Conservation (phyloP, 257 asterid species). For the Solanum etuberosum region DNA sequence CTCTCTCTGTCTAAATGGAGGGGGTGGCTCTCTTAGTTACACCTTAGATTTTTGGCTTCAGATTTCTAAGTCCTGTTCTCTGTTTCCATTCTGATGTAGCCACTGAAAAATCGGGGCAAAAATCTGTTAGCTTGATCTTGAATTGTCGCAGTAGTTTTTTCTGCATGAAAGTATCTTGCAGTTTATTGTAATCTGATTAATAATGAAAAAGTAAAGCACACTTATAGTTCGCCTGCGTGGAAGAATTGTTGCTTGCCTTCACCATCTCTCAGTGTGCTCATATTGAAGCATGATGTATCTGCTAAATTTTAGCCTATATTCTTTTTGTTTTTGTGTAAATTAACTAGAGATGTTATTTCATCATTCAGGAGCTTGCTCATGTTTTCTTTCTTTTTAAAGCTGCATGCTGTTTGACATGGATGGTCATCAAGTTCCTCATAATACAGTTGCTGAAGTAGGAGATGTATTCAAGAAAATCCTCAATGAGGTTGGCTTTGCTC, state of each 20-base stretch:
- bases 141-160: background rate
- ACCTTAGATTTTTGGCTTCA: background rate
- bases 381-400: background rate
- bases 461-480: constrained; percentile 76
- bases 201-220: background rate
- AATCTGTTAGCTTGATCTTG: background rate
- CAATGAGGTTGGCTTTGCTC: constrained; percentile 47
- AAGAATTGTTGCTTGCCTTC: background rate
- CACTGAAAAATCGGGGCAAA: background rate
- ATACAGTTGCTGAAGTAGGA: constrained; percentile 69
- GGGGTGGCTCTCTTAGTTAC: background rate
- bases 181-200: background rate
- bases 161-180: background rate
- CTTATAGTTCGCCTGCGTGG: background rate
- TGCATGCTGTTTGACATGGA: constrained; percentile 48
- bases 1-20: background rate
- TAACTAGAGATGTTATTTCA: background rate
- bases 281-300: background rate
- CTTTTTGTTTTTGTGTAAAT: background rate
- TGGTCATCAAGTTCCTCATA: constrained; percentile 80
- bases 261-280: background rate
- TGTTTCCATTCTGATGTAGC: background rate
- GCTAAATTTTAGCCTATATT: background rate
- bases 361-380: background rate
- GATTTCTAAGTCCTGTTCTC: background rate